phyloP scores from a whole-genome alignment of 2,329 filamentous ascomycete species.

The Apiospora saccharicola region DNA sequence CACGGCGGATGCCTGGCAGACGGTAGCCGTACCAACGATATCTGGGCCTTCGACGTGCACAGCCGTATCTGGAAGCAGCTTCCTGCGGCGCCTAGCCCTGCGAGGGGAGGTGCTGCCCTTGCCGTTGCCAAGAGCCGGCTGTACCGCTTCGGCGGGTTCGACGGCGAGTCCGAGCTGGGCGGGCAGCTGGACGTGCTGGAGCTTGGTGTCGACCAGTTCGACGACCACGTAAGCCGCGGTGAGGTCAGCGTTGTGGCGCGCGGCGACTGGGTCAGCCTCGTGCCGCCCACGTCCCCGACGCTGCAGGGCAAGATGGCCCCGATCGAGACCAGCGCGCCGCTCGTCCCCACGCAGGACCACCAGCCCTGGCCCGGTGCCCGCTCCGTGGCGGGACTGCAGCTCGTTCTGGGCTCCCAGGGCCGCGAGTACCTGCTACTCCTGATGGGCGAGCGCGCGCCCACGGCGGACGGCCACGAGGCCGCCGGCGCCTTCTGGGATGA shows the following conservation, averaged over 20 bases:
- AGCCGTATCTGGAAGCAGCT: conserved; percentile 72
- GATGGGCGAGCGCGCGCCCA: conserved; percentile 64
- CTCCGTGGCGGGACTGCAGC: conserved; percentile 61
- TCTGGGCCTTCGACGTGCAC: conserved; percentile 80
- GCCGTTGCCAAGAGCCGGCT: conserved; percentile 69
- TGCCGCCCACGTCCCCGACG: conserved; percentile 43
- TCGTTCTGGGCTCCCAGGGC: conserved; percentile 65
- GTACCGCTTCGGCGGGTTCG: conserved; percentile 83
- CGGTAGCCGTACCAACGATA: conserved; percentile 68
- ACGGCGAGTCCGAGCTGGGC: conserved; percentile 73
- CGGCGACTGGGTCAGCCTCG: conserved; percentile 62
- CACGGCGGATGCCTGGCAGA: conserved; percentile 77
- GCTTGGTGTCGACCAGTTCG: conserved; percentile 63
- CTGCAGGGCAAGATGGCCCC: conserved; percentile 39
- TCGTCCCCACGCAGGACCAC: conserved; percentile 34
- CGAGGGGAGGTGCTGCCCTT: conserved; percentile 73
- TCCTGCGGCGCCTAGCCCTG: conserved; percentile 70
- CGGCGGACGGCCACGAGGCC: conserved; percentile 55
- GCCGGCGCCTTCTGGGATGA: conserved; percentile 65
- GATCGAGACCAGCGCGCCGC: conserved; percentile 34
- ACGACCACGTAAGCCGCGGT: conserved; percentile 53
- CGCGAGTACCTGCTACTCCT: conserved; percentile 69
- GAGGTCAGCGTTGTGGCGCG: conserved; percentile 60
- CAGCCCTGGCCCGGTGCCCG: conserved; percentile 58
- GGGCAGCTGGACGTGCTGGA: conserved; percentile 73